Evolutionary conservation across 164 flowering plant species (phyloP).

Genomic region (Sedum album): DNA sequence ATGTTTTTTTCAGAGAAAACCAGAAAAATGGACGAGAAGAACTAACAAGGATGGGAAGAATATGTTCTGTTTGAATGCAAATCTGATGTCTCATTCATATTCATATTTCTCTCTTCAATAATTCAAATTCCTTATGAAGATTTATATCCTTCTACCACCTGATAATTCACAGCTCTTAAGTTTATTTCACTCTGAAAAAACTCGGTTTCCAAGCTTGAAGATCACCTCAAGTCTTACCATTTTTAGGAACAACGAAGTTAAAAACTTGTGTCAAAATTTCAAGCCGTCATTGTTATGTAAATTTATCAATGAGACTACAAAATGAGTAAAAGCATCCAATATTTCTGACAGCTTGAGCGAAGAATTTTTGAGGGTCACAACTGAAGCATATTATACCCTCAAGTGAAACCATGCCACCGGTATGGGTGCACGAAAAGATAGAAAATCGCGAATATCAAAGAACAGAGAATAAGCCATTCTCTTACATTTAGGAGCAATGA

Average conservation of each 20-base stretch:
- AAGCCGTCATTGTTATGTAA: no score
- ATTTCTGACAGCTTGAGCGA: not conserved
- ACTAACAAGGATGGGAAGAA: constrained; percentile 12
- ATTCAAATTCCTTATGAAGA: constrained; percentile 30
- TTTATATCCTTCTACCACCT: constrained; percentile 17
- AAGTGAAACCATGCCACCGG: not conserved
- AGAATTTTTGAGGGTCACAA: not conserved
- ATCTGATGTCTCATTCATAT: constrained; percentile 23
- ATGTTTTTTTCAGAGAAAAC: no score
- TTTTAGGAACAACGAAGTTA: no score
- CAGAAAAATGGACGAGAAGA: not conserved
- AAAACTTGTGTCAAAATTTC: not conserved
- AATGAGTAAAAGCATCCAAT: not conserved
- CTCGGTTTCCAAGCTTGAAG: not conserved
- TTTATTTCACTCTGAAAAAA: not conserved
- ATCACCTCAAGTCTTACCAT: not conserved
- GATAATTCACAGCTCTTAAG: not conserved
- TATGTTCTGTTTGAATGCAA: constrained; percentile 27
- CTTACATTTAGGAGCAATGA: not conserved
- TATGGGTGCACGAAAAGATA: constrained; percentile 1
- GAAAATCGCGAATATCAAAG: not conserved
- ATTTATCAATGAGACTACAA: no score
- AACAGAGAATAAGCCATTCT: not conserved
- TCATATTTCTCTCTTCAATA: constrained; percentile 23
- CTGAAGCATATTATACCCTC: not conserved